phyloP scores from a whole-genome alignment of 108 stramenopile genomes.

The Poteriospumella lacustris region DNA sequence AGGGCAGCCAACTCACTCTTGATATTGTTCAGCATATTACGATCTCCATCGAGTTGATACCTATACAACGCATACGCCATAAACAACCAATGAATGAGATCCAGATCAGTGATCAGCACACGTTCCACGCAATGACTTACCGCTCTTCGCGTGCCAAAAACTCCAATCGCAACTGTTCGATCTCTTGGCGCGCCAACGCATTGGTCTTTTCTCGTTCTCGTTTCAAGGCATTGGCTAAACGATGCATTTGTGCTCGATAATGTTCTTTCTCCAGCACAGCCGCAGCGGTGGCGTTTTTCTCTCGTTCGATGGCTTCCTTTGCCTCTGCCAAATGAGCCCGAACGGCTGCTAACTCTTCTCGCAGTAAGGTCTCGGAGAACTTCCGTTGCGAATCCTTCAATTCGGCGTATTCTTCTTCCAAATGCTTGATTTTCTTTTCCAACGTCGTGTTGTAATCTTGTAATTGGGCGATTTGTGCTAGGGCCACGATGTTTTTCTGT shows the following conservation, averaged over 20 bases:
- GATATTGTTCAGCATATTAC: neutral
- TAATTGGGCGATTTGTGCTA: neutral
- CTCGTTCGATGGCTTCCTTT: neutral
- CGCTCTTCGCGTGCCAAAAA: constrained; percentile 11
- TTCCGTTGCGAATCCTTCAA: neutral
- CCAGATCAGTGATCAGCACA: neutral
- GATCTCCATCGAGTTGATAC: neutral
- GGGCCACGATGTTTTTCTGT: neutral
- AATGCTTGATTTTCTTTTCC: neutral
- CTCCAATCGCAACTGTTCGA: constrained; percentile 15
- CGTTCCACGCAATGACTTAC: neutral
- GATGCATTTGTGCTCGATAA: constrained; percentile 1
- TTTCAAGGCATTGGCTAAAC: constrained; percentile 4
- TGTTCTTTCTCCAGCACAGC: neutral
- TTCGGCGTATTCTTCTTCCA: neutral
- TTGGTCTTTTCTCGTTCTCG: neutral
- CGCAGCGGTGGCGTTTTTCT: neutral
- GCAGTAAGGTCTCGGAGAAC: neutral
- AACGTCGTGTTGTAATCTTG: neutral
- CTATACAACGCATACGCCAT: neutral
- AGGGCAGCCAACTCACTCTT: neutral
- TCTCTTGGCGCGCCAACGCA: neutral
- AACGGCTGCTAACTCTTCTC: neutral
- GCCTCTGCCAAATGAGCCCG: neutral
- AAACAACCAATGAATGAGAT: neutral